These are phyloP conservation scores for Epichloe elymi DNA, from an alignment of 2,329 filamentous ascomycete species.

Conservation along the genomic window DNA sequence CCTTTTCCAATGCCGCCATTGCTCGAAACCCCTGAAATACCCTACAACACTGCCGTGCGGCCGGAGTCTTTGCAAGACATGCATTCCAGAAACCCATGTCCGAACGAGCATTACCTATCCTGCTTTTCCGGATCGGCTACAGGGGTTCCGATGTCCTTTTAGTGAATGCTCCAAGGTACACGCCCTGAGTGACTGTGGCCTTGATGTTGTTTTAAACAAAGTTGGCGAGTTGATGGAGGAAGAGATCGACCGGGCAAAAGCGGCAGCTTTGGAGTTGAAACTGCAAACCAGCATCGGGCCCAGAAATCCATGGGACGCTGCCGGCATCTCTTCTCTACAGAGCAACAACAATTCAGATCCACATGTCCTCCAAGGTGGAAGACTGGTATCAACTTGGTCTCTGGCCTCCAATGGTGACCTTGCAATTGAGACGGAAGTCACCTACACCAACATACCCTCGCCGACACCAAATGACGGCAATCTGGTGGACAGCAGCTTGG, in stretches of 20 bases:
- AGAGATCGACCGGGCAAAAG: constrained; percentile 32
- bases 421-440: constrained; percentile 39
- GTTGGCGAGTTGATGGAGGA: constrained; percentile 47
- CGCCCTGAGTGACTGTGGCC: constrained; percentile 59
- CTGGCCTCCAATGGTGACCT: constrained; percentile 51
- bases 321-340: constrained; percentile 27
- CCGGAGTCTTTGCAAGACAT: constrained; percentile 60
- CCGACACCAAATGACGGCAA: neutral
- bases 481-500: neutral
- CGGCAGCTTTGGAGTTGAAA: constrained; percentile 11
- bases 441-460: constrained; percentile 26
- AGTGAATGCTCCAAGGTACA: constrained; percentile 55
- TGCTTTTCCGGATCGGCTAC: constrained; percentile 47
- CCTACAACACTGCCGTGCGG: constrained; percentile 75
- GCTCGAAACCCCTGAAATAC: constrained; percentile 51
- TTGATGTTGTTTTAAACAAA: constrained; percentile 66
- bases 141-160: constrained; percentile 67
- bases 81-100: constrained; percentile 53
- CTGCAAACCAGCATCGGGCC: constrained; percentile 26
- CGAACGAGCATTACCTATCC: constrained; percentile 69
- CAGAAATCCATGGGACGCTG: constrained; percentile 25
- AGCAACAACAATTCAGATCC: constrained; percentile 19
- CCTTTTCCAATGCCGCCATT: constrained; percentile 64
- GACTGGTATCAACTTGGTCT: constrained; percentile 51
- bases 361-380: constrained; percentile 37